Evolutionary conservation across 2,329 filamentous ascomycete species (phyloP), one percentile per base, ranked within the genome.

Genomic region (Karstenula rhodostoma): DNA sequence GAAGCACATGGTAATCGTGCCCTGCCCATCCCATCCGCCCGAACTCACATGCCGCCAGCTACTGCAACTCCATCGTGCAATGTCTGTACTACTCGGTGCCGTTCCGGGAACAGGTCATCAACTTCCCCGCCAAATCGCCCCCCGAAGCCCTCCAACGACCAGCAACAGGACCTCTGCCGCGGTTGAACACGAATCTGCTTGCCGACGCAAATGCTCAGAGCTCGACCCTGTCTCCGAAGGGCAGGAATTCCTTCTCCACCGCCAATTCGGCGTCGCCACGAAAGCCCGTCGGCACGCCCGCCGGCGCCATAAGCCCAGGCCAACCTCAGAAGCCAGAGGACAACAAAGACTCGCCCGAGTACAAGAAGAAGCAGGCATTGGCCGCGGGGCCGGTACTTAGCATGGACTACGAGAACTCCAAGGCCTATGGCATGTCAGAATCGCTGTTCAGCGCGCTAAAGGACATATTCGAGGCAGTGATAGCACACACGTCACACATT

Each of bases 11-110:
- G 94, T 97, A 90, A 61, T 13, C 23, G 19, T 46, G 23, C 32
- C 37, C 56, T 33, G 35, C 62, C 58, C 44, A 50, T 48, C 55
- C 58, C 55, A 58, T 58, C 7, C 6, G 12, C n/a, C 27, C 29
- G 35, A 57, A 32, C 68, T 68, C 37, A 65, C 66, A 43, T 40
- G 33, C 42, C 52, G 5, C 60, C 79, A 98, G 94, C 78, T 99
- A 99, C 81, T 97, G 93, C 82, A 99, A 99, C 80, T 99, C 95
- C 15, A 97, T 99, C 73, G 87, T 99, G 60, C 95, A 99, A 82
- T 96, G 93, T 71, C 88, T 99, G 59, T 99, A 96, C 81, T 97
- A 96, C 82, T 97, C 94, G 22, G 90, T 93, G 47, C 89, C 92
- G 33, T 99, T 99, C 79, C 92, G 95, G 80, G 90, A 97, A 82